Evolutionary conservation across 805 yeast species (phyloP).

Genomic region (Wickerhamiella parazyma): DNA sequence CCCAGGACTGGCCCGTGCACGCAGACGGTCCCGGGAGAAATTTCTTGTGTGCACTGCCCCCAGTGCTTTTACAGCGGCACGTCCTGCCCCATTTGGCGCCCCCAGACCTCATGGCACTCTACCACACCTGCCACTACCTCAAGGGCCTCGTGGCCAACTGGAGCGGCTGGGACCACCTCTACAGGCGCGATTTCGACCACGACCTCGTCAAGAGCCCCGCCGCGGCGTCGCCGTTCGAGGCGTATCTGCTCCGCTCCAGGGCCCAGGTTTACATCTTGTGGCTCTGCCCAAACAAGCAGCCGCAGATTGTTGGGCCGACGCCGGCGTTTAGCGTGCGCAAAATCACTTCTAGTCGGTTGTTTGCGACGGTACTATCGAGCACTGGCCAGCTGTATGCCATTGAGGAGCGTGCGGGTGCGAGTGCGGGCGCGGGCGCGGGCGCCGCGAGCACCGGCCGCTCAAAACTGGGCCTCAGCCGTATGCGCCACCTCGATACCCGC

Average conservation of each 20-base stretch:
- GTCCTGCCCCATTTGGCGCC: conserved; percentile 5
- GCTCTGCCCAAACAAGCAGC: conserved; percentile 4
- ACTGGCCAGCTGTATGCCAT: conserved; percentile 7
- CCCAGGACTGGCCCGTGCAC: neutral
- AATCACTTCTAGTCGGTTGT: neutral
- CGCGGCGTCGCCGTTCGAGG: conserved; percentile 5
- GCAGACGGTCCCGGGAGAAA: neutral
- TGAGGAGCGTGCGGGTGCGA: neutral
- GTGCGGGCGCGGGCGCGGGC: conserved; percentile 2
- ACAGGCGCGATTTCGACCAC: conserved; percentile 2
- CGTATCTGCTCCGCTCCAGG: conserved; percentile 2
- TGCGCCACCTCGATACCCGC: conserved; percentile 4
- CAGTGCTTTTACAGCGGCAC: conserved; percentile 5
- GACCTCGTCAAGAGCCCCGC: neutral
- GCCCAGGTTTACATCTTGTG: conserved; percentile 7
- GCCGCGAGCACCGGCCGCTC: conserved; percentile 1
- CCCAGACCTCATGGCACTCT: conserved; percentile 4
- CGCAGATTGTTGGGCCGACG: conserved; percentile 8
- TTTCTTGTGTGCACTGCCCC: neutral
- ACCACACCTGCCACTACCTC: conserved; percentile 1
- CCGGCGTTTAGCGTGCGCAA: conserved; percentile 6
- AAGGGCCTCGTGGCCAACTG: neutral
- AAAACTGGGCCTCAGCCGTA: conserved; percentile 1
- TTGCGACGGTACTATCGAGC: neutral
- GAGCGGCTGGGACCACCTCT: conserved; percentile 4